phyloP scores from a whole-genome alignment of 768 basidiomycete species.

The Terana coerulea region DNA sequence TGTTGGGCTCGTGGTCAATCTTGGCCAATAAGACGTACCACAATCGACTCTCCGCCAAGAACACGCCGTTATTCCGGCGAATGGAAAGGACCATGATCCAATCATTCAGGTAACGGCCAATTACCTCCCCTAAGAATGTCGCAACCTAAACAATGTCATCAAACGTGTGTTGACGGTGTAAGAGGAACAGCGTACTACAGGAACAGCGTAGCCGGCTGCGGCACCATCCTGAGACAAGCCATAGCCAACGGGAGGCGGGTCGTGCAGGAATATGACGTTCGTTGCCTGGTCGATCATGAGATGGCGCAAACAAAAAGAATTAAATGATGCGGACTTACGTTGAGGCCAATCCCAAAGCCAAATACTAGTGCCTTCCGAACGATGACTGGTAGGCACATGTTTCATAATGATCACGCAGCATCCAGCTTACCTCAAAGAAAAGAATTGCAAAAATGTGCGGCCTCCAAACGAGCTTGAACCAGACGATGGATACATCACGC shows the following conservation, averaged over 20 bases:
- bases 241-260: constrained; percentile 46
- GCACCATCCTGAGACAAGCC: constrained; percentile 43
- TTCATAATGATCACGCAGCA: background rate
- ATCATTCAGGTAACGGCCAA: constrained; percentile 45
- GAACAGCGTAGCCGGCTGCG: constrained; percentile 49
- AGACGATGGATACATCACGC: constrained; percentile 36
- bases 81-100: constrained; percentile 36
- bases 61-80: constrained; percentile 41
- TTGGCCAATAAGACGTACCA: constrained; percentile 35
- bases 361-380: constrained; percentile 43
- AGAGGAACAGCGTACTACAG: constrained; percentile 33
- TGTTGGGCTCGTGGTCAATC: background rate
- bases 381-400: no score
- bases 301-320: background rate
- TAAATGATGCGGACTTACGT: constrained; percentile 27
- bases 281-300: constrained; percentile 40
- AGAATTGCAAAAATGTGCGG: constrained; percentile 49
- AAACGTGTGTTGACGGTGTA: constrained; percentile 32
- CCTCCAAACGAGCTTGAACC: constrained; percentile 53
- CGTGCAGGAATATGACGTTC: constrained; percentile 55
- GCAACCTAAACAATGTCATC: constrained; percentile 36
- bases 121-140: constrained; percentile 44
- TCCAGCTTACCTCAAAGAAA: constrained; percentile 40
- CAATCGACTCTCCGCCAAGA: constrained; percentile 48
- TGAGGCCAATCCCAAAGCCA: constrained; percentile 58